Conservation (phyloP, 495 filamentous ascomycete genomes). For the Elaphomyces granulatus region DNA sequence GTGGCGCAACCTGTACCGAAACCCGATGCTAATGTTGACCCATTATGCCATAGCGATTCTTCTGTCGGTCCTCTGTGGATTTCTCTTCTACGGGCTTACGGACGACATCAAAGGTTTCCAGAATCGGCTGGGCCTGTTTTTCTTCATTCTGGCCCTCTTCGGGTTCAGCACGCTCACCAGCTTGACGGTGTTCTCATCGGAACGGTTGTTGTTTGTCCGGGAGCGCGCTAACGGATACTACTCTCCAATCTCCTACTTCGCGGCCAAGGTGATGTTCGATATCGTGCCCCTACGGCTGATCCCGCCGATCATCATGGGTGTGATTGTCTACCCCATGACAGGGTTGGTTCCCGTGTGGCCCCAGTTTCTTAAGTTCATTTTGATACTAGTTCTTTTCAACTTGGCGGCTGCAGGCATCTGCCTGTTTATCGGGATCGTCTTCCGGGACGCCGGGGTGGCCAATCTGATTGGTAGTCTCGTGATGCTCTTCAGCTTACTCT, state of each 20-base stretch:
- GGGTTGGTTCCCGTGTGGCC: conserved; percentile 73
- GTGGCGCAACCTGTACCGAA: conserved; percentile 95
- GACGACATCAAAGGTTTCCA: conserved; percentile 97
- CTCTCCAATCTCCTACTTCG: conserved; percentile 90
- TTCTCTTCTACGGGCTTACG: conserved; percentile 89
- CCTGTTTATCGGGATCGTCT: conserved; percentile 91
- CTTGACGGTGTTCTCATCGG: conserved; percentile 84
- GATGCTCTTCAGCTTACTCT: conserved; percentile 94
- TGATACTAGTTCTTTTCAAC: conserved; percentile 91
- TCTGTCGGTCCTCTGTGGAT: conserved; percentile 85
- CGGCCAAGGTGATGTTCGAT: conserved; percentile 87
- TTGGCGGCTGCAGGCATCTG: conserved; percentile 84
- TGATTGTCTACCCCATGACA: conserved; percentile 96
- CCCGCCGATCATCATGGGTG: conserved; percentile 91
- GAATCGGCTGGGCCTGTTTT: conserved; percentile 94
- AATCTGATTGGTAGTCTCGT: conserved; percentile 90
- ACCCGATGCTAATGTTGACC: conserved; percentile 96
- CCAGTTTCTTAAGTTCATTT: conserved; percentile 81
- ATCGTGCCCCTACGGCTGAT: conserved; percentile 88
- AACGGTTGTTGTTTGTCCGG: conserved; percentile 82
- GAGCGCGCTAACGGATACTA: conserved; percentile 98
- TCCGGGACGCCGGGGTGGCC: conserved; percentile 82
- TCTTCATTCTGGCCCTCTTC: conserved; percentile 91
- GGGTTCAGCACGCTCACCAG: conserved; percentile 93
- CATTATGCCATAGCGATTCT: conserved; percentile 98